Conservation (phyloP, 1,139 yeast species). For the Groenewaldozyma sp. region DNA sequence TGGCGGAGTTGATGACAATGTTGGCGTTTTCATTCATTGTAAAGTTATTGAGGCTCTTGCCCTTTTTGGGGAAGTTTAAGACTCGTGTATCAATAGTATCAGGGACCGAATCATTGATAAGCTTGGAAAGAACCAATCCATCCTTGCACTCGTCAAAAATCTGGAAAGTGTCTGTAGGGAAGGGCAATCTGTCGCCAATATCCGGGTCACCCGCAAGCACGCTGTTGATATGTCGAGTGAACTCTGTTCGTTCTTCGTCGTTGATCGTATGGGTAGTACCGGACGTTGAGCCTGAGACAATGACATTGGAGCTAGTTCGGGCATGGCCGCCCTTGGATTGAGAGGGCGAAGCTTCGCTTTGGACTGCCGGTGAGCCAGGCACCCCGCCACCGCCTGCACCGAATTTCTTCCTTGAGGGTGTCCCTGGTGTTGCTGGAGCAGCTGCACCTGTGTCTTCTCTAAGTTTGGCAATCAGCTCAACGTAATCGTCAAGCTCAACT, state of each 20-base stretch:
- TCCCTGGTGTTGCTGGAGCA: constrained; percentile 6
- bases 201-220: constrained; percentile 87
- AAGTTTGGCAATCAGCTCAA: constrained; percentile 48
- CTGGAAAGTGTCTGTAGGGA: constrained; percentile 91
- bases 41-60: constrained; percentile 82
- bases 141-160: constrained; percentile 95
- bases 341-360: neutral
- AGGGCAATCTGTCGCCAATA: constrained; percentile 77
- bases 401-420: constrained; percentile 4
- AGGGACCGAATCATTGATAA: constrained; percentile 95
- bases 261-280: constrained; percentile 95
- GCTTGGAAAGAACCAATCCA: constrained; percentile 84
- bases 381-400: constrained; percentile 3
- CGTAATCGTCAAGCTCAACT: constrained; percentile 93
- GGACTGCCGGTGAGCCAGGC: constrained; percentile 1
- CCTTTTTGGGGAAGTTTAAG: constrained; percentile 73
- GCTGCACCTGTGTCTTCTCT: constrained; percentile 19
- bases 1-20: constrained; percentile 94
- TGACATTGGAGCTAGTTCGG: constrained; percentile 38
- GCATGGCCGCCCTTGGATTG: constrained; percentile 9
- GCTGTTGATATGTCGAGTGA: constrained; percentile 89
- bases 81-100: constrained; percentile 98
- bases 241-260: constrained; percentile 93
- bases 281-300: constrained; percentile 72
- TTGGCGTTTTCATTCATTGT: constrained; percentile 96